Percentiles rank a stretch among this genome's conserved stretches.
These are phyloP conservation scores for Pichia rugopelliculosa DNA, from an alignment of 805 yeast genomes.

Conservation along the genomic window DNA sequence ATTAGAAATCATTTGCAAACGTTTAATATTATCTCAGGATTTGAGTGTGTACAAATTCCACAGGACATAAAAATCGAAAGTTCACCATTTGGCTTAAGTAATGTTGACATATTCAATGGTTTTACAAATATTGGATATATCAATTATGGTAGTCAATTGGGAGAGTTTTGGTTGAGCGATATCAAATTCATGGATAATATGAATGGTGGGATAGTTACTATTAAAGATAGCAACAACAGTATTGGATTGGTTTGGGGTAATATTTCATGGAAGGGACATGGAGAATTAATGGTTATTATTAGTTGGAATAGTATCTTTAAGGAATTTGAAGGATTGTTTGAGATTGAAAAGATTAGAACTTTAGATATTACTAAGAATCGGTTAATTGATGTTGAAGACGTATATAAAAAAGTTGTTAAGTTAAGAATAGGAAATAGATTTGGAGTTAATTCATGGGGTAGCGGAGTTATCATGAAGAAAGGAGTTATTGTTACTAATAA, in stretches of 20 bases:
- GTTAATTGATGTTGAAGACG: no score
- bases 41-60: constrained; percentile 11
- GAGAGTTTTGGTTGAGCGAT: constrained; percentile 28
- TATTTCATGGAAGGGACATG: constrained; percentile 37
- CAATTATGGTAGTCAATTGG: constrained; percentile 20
- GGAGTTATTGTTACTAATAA: constrained; percentile 33
- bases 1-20: constrained; percentile 33
- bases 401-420: no score
- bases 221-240: neutral
- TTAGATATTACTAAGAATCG: no score
- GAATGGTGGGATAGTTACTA: constrained; percentile 32
- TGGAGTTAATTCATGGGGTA: constrained; percentile 33
- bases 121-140: constrained; percentile 17
- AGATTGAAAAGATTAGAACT: no score
- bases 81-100: constrained; percentile 21
- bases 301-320: no score
- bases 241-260: constrained; percentile 36
- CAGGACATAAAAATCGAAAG: constrained; percentile 13
- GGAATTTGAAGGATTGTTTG: constrained; percentile 13
- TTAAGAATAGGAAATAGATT: no score
- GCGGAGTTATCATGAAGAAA: constrained; percentile 31
- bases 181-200: constrained; percentile 38
- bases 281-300: constrained; percentile 30
- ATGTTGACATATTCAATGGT: constrained; percentile 18
- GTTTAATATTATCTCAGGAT: constrained; percentile 7